Base-by-base conservation (phyloP, 2,329 filamentous ascomycete genomes). In the Drechslerella dactyloides region DNA sequence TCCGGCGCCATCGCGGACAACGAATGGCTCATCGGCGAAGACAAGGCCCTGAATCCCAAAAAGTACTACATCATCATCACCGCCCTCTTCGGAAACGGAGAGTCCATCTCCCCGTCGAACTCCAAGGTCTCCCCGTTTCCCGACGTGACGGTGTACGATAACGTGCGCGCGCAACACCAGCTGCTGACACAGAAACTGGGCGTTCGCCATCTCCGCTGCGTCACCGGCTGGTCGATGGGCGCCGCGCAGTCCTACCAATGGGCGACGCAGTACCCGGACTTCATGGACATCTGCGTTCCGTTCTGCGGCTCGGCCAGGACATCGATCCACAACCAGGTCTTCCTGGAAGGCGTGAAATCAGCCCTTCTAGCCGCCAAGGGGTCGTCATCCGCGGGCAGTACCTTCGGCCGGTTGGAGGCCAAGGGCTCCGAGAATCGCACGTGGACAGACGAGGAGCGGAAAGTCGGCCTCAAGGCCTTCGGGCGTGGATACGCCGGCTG, bases 401-500 rank as follows among this genome's bases (percentile, higher is more conserved):
- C 81, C n/a, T 81, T 81, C 27, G 82, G 82, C 27, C 68, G 81
- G 0, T 77, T 81, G 4, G 76, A 77, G 0, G 74, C 78, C 13
- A 78, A 78, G 1, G 76, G 81, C 13, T 27, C 35, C 46, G 78
- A 81, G 44, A 79, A 82, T 69, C 78, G 81, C 11, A 76, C 78
- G 0, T 89, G 87, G 83, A 83, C 81, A 1, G 79, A 80, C 0
- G 81, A 85, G 56, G 84, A 88, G 74, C 84, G 78, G 53, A 80
- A 82, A 15, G 80, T 82, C 19, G 87, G 85, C 0, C 77, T 93
- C 44, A 91, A 88, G 76, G 90, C 90, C 0, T 85, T 93, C 64
- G 89, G 85, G 0, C 83, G 89, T 50, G 90, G 87, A 0, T 94
- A 94, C 79, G 89, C 90, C 0, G 90, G 90, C 0, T 94, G 87